Evolutionary conservation across 179 eudicot genomes (phyloP).

Genomic region (Pouteria campechiana): DNA sequence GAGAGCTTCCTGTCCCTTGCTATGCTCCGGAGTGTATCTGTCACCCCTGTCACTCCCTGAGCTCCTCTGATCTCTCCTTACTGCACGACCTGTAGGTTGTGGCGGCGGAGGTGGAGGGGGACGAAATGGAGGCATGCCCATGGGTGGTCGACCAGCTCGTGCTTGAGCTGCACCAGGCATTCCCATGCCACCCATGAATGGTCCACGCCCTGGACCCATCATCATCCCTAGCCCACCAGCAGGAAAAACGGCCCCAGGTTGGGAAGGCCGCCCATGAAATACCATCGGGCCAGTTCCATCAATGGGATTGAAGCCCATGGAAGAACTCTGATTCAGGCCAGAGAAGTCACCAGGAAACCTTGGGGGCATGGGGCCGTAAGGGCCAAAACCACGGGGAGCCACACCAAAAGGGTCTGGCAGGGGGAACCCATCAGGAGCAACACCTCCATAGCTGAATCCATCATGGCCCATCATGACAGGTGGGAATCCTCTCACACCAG

Average conservation of each 20-base stretch:
- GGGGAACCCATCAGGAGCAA: constrained; percentile 59
- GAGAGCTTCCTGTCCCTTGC: constrained; percentile 30
- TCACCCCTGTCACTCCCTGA: constrained; percentile 43
- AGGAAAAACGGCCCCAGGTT: constrained; percentile 40
- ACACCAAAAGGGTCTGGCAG: constrained; percentile 65
- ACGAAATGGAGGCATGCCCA: constrained; percentile 37
- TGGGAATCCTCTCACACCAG: constrained; percentile 79
- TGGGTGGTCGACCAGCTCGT: constrained; percentile 51
- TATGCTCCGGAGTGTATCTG: constrained; percentile 40
- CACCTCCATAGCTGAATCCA: constrained; percentile 57
- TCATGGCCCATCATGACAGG: constrained; percentile 73
- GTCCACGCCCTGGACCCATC: constrained; percentile 76
- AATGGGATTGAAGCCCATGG: too few relatives aligned
- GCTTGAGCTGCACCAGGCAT: constrained; percentile 28
- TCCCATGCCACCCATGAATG: constrained; percentile 73
- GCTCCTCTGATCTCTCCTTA: constrained; percentile 50
- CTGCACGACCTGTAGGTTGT: constrained; percentile 29
- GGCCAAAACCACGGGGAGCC: constrained; percentile 81
- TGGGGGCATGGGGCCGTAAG: constrained; percentile 81
- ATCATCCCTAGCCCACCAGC: constrained; percentile 80
- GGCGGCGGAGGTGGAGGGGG: constrained; percentile 26
- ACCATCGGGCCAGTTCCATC: constrained; percentile 60
- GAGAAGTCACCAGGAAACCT: constrained; percentile 53
- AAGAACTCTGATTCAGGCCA: too few relatives aligned
- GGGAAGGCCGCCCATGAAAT: constrained; percentile 68